Evolutionary conservation across 2,329 filamentous ascomycete genomes (phyloP).

Genomic region (Diaporthe sp.): DNA sequence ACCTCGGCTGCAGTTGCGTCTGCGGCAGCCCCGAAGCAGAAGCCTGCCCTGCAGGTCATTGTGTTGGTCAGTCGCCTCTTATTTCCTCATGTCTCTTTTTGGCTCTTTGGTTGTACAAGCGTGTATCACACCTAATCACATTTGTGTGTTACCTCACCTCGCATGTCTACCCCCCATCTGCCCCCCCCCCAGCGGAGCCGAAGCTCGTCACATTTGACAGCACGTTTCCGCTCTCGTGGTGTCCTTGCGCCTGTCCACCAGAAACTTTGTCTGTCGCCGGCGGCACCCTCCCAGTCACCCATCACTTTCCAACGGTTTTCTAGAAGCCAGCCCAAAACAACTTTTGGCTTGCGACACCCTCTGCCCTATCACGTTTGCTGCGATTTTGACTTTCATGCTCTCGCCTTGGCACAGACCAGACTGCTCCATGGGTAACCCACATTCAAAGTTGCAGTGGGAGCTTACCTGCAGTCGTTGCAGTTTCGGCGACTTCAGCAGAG

Average conservation of each 20-base stretch:
- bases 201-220: constrained; percentile 7
- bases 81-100: constrained; percentile 21
- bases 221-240: not conserved
- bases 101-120: not conserved
- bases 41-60: constrained; percentile 78
- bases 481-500: not conserved
- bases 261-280: constrained; percentile 11
- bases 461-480: not conserved
- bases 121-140: constrained; percentile 2
- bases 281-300: not conserved
- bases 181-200: not conserved
- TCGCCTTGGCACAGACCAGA: not conserved
- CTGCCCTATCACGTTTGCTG: not conserved
- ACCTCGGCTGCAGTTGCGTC: constrained; percentile 27
- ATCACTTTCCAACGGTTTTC: constrained; percentile 3
- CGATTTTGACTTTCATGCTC: not conserved
- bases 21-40: constrained; percentile 40
- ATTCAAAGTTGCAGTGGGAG: not conserved
- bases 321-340: constrained; percentile 1
- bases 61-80: constrained; percentile 71
- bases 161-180: not conserved
- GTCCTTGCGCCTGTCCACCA: not conserved
- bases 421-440: not conserved
- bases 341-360: not conserved
- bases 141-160: constrained; percentile 9